Conservation (phyloP, 1,139 yeast genomes). For the Suhomyces maxii region DNA sequence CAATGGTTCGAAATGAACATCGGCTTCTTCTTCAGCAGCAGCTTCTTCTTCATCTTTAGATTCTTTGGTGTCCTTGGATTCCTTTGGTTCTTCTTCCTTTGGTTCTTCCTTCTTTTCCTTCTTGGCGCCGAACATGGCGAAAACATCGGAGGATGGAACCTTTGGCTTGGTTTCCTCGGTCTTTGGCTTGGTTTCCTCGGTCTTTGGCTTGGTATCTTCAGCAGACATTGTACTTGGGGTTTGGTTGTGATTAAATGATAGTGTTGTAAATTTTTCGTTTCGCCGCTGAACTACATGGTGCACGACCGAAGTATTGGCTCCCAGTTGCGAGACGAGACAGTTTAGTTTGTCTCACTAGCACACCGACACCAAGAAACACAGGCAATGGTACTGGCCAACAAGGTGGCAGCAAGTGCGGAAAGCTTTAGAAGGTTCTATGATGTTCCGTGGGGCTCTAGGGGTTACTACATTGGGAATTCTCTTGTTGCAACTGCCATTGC, state of each 20-base stretch:
- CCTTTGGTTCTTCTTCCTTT: slow-evolving; percentile 34
- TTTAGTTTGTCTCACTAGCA: too few species aligned
- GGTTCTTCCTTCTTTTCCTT: slow-evolving; percentile 58
- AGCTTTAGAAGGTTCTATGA: neutral
- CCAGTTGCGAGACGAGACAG: neutral
- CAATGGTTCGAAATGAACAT: slow-evolving; percentile 94
- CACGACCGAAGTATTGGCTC: neutral
- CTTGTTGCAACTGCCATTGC: neutral
- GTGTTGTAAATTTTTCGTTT: slow-evolving; percentile 1
- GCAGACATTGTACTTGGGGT: slow-evolving; percentile 30
- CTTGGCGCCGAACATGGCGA: slow-evolving; percentile 89
- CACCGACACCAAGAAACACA: too few species aligned
- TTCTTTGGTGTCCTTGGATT: slow-evolving; percentile 34
- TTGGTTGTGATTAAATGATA: neutral
- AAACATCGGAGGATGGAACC: slow-evolving; percentile 76
- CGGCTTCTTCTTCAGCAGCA: slow-evolving; percentile 87
- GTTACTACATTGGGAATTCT: neutral
- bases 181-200: slow-evolving; percentile 28
- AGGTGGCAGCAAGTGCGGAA: too few species aligned
- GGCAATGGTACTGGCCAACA: too few species aligned
- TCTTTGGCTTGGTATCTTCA: slow-evolving; percentile 37
- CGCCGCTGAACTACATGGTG: neutral
- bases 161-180: slow-evolving; percentile 29
- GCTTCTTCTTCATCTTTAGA: slow-evolving; percentile 47
- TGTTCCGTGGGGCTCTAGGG: neutral